A percentile compares a stretch with the other conserved stretches of the same genome.
phyloP scores from a whole-genome alignment of 495 filamentous ascomycete species.

The Lentithecium fluviatile region DNA sequence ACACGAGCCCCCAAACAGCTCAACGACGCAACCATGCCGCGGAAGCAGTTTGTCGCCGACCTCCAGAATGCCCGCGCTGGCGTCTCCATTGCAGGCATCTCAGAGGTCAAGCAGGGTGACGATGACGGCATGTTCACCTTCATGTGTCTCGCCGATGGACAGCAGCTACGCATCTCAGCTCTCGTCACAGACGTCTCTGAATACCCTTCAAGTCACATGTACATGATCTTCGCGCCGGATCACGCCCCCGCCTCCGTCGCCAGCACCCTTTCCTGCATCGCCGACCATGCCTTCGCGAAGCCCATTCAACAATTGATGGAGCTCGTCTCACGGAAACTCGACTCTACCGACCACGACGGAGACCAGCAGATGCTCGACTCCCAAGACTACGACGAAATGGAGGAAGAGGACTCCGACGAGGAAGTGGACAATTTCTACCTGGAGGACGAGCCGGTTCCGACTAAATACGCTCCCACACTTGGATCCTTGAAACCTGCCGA shows the following conservation, averaged over 20 bases:
- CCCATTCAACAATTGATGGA: slow-evolving; percentile 41
- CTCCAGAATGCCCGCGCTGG: slow-evolving; percentile 46
- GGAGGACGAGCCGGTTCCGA: slow-evolving; percentile 16
- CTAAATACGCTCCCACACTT: neutral
- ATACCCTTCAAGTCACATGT: slow-evolving; percentile 63
- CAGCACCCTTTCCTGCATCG: slow-evolving; percentile 48
- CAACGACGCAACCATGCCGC: slow-evolving; percentile 49
- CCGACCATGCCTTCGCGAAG: slow-evolving; percentile 36
- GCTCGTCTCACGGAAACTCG: slow-evolving; percentile 39
- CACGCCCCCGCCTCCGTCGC: slow-evolving; percentile 50
- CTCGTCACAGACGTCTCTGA: slow-evolving; percentile 61
- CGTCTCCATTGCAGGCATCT: slow-evolving; percentile 45
- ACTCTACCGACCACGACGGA: slow-evolving; percentile 38
- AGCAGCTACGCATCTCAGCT: slow-evolving; percentile 51
- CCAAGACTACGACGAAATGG: slow-evolving; percentile 34
- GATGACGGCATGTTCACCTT: slow-evolving; percentile 65
- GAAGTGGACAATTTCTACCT: slow-evolving; percentile 37
- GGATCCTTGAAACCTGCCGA: neutral
- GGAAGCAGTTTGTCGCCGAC: slow-evolving; percentile 55
- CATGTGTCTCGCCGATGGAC: slow-evolving; percentile 30
- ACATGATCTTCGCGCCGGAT: slow-evolving; percentile 59
- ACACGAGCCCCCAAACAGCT: neutral
- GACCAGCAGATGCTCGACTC: slow-evolving; percentile 43
- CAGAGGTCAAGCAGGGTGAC: slow-evolving; percentile 54
- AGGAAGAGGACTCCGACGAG: slow-evolving; percentile 39